Evolutionary conservation across 2,329 filamentous ascomycete genomes (phyloP).

Genomic region (Diaporthe sp.): DNA sequence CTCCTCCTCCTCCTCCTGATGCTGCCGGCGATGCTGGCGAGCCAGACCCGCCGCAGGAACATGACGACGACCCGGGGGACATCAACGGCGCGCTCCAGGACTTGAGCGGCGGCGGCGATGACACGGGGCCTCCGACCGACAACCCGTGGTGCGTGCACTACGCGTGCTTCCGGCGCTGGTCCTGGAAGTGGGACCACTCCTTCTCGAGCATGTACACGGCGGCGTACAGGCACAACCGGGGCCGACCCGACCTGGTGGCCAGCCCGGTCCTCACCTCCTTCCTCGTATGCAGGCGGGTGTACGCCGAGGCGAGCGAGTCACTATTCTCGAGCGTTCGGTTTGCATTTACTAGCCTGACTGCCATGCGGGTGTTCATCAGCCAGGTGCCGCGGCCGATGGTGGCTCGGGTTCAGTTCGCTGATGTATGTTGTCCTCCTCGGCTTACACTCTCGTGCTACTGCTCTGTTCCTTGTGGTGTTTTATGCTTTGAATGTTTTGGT

Average conservation of each 20-base stretch:
- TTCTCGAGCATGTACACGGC: neutral
- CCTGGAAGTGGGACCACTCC: neutral
- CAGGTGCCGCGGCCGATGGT: slow-evolving; percentile 14
- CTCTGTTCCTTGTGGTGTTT: neutral
- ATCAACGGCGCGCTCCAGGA: slow-evolving; percentile 32
- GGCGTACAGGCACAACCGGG: neutral
- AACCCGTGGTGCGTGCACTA: slow-evolving; percentile 32
- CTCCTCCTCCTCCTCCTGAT: neutral
- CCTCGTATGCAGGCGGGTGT: slow-evolving; percentile 26
- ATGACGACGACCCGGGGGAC: slow-evolving; percentile 34
- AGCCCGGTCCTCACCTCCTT: slow-evolving; percentile 2
- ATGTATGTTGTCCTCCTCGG: neutral
- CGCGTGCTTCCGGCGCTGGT: slow-evolving; percentile 4
- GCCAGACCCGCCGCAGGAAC: neutral
- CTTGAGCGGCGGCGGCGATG: neutral
- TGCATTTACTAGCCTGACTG: neutral
- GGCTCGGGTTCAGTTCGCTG: neutral
- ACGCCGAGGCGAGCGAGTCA: slow-evolving; percentile 24
- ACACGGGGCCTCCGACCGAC: neutral
- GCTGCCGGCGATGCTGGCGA: neutral
- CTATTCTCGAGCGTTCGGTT: slow-evolving; percentile 30
- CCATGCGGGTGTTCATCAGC: neutral
- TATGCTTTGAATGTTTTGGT: neutral
- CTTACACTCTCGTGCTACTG: neutral
- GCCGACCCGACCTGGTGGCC: neutral